Evolutionary conservation across 2,329 filamentous ascomycete genomes (phyloP).

Genomic region (Trichophyton benhamiae): DNA sequence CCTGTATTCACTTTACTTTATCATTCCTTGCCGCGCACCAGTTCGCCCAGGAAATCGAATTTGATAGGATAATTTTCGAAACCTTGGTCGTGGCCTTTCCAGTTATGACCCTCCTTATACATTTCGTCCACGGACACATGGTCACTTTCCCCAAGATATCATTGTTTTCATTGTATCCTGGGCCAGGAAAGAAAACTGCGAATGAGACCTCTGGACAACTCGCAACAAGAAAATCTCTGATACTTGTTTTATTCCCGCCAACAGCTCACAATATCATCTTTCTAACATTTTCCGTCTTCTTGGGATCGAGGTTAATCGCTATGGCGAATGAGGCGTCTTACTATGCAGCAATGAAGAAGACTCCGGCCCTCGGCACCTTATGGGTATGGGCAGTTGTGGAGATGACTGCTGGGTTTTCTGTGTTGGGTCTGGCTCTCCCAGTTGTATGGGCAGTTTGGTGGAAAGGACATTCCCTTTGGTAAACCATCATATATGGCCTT

Average conservation of each 20-base stretch:
- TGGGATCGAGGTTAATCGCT: slow-evolving; percentile 68
- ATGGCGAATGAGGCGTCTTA: slow-evolving; percentile 72
- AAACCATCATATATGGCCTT: slow-evolving; percentile 6
- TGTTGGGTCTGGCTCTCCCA: slow-evolving; percentile 42
- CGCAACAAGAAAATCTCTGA: slow-evolving; percentile 17
- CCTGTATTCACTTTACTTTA: slow-evolving; percentile 35
- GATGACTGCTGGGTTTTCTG: slow-evolving; percentile 57
- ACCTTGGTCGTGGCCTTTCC: slow-evolving; percentile 31
- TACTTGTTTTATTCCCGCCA: slow-evolving; percentile 24
- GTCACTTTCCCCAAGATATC: slow-evolving; percentile 19
- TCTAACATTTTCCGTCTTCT: slow-evolving; percentile 22
- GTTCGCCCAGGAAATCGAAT: slow-evolving; percentile 30
- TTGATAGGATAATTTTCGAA: slow-evolving; percentile 24
- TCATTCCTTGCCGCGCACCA: slow-evolving; percentile 36
- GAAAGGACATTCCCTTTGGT: slow-evolving; percentile 41
- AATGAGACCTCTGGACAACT: slow-evolving; percentile 9
- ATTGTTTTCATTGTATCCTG: neutral
- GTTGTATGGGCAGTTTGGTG: slow-evolving; percentile 41
- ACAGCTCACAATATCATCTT: slow-evolving; percentile 23
- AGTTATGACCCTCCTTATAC: slow-evolving; percentile 32
- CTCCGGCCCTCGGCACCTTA: slow-evolving; percentile 74
- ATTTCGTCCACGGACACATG: slow-evolving; percentile 35
- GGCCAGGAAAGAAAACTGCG: neutral
- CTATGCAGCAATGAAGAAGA: slow-evolving; percentile 79
- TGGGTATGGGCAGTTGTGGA: slow-evolving; percentile 94